phyloP scores from a whole-genome alignment of 148 eudicot genomes.

The Dianthus caryophyllus region DNA sequence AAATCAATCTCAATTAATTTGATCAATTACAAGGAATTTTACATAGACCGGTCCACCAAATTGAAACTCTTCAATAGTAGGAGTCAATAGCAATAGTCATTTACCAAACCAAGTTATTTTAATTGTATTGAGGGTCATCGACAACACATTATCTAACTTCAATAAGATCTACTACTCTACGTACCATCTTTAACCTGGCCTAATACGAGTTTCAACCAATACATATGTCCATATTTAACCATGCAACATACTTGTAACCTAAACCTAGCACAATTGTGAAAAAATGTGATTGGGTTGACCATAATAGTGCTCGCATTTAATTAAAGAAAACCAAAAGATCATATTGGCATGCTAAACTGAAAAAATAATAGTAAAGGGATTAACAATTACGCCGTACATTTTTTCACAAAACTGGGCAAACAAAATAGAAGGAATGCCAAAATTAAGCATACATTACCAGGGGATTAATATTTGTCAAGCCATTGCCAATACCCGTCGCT shows the following conservation, averaged over 20 bases:
- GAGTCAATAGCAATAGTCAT: neutral
- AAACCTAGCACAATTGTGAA: neutral
- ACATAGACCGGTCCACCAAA: neutral
- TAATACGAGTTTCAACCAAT: neutral
- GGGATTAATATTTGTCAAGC: constrained; percentile 48
- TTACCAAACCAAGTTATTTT: neutral
- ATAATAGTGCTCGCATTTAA: no score
- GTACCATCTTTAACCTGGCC: neutral
- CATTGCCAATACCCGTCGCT: constrained; percentile 57
- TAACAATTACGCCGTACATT: neutral
- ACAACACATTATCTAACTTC: neutral
- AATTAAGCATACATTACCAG: constrained; percentile 39
- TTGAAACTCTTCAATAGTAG: neutral
- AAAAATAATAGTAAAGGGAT: neutral
- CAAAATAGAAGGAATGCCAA: neutral
- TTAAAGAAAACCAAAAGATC: neutral
- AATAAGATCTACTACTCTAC: no score
- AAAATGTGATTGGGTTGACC: no score
- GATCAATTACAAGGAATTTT: no score
- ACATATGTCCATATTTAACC: neutral
- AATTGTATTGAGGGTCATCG: neutral
- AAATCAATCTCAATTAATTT: neutral
- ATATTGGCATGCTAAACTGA: neutral
- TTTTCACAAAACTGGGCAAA: neutral
- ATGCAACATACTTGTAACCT: neutral